Conservation (phyloP, 768 basidiomycete genomes). For the Leccinum fibrillosum region DNA sequence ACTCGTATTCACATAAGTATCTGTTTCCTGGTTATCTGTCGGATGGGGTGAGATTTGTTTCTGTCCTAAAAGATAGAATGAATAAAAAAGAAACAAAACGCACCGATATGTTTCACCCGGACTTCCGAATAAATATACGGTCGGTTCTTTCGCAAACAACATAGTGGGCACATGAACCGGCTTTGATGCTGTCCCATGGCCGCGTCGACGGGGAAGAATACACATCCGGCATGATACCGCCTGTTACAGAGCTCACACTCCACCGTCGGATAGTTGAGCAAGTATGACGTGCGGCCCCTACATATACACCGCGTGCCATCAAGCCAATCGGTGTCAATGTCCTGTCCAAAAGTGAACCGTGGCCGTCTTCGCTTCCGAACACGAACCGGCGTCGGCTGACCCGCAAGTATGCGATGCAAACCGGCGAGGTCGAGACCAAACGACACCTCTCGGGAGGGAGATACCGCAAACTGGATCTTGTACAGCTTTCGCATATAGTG, state of each 20-base stretch:
- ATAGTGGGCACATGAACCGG: slow-evolving; percentile 72
- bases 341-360: slow-evolving; percentile 71
- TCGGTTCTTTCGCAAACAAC: slow-evolving; percentile 71
- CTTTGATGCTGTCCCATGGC: slow-evolving; percentile 30
- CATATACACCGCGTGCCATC: slow-evolving; percentile 83
- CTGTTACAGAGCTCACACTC: slow-evolving; percentile 65
- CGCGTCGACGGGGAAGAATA: slow-evolving; percentile 60
- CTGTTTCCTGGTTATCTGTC: slow-evolving; percentile 44
- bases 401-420: slow-evolving; percentile 76
- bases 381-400: slow-evolving; percentile 49
- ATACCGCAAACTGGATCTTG: slow-evolving; percentile 87
- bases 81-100: slow-evolving; percentile 20
- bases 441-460: slow-evolving; percentile 75
- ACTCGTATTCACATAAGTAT: slow-evolving; percentile 67
- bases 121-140: slow-evolving; percentile 74
- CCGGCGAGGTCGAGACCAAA: slow-evolving; percentile 82
- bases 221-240: slow-evolving; percentile 71
- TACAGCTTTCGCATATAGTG: slow-evolving; percentile 91
- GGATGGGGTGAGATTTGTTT: slow-evolving; percentile 12
- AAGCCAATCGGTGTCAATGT: slow-evolving; percentile 66
- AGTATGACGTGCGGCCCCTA: slow-evolving; percentile 60
- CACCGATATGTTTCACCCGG: slow-evolving; percentile 63
- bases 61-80: background rate
- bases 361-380: slow-evolving; percentile 58
- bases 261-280: slow-evolving; percentile 59